These are phyloP conservation scores for Kwoniella europaea DNA, from an alignment of 768 basidiomycete genomes.

Conservation along the genomic window DNA sequence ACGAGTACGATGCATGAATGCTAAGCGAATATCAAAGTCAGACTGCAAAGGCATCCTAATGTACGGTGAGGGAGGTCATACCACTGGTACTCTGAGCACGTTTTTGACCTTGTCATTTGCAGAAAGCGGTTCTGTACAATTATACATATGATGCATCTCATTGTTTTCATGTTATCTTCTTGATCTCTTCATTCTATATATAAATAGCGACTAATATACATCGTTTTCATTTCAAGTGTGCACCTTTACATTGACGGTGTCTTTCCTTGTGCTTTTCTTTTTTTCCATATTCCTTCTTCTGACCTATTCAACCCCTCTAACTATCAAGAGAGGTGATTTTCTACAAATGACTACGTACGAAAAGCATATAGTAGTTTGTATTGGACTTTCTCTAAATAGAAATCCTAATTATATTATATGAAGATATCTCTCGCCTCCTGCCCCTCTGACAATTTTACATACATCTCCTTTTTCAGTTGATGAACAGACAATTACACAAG, in stretches of 20 bases:
- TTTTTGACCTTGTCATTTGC: not conserved
- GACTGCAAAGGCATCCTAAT: too few relatives aligned
- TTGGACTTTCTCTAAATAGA: too few relatives aligned
- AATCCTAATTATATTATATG: too few relatives aligned
- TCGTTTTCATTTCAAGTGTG: not conserved
- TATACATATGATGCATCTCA: constrained; percentile 1
- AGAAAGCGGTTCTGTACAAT: not conserved
- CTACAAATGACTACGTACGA: too few relatives aligned
- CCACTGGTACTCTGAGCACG: not conserved
- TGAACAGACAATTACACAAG: too few relatives aligned
- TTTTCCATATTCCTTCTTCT: too few relatives aligned
- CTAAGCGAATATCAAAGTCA: too few relatives aligned
- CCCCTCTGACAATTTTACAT: not conserved
- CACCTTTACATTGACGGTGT: constrained; percentile 24
- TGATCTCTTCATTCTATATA: not conserved
- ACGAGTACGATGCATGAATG: too few relatives aligned
- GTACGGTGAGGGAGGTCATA: too few relatives aligned
- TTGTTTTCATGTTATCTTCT: not conserved
- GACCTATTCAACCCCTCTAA: not conserved
- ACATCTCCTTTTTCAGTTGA: not conserved
- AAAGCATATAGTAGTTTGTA: too few relatives aligned
- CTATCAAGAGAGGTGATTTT: too few relatives aligned
- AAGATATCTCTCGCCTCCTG: too few relatives aligned
- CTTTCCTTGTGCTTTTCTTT: not conserved
- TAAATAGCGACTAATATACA: not conserved